These are phyloP conservation scores for Curvularia sp. DNA, from an alignment of 2,329 filamentous ascomycete genomes.

Conservation along the genomic window DNA sequence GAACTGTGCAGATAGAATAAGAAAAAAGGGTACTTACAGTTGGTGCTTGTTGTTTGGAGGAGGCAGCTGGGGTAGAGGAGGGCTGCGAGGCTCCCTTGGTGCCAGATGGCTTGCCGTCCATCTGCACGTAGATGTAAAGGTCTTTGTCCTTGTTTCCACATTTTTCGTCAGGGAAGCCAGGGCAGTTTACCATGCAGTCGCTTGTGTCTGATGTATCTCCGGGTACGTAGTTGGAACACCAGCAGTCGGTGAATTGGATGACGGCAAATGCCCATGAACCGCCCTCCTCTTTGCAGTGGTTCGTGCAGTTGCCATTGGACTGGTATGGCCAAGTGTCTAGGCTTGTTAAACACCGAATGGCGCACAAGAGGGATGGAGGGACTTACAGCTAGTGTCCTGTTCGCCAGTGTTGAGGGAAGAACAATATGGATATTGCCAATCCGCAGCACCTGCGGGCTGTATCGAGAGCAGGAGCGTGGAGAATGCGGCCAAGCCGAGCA, in stretches of 20 bases:
- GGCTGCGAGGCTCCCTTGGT: slow-evolving; percentile 56
- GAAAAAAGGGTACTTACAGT: slow-evolving; percentile 44
- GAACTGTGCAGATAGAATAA: slow-evolving; percentile 18
- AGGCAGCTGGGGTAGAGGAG: slow-evolving; percentile 32
- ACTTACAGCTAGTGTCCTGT: slow-evolving; percentile 46
- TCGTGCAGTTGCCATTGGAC: slow-evolving; percentile 72
- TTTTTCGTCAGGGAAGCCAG: slow-evolving; percentile 70
- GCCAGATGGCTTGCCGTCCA: slow-evolving; percentile 61
- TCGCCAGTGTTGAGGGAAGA: slow-evolving; percentile 54
- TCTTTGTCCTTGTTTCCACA: slow-evolving; percentile 66
- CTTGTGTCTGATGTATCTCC: slow-evolving; percentile 44
- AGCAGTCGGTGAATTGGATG: slow-evolving; percentile 70
- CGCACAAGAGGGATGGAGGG: neutral
- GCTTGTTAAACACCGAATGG: slow-evolving; percentile 13
- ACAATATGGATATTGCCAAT: slow-evolving; percentile 47
- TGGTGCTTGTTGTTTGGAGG: slow-evolving; percentile 14
- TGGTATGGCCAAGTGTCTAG: slow-evolving; percentile 55
- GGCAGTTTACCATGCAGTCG: slow-evolving; percentile 67
- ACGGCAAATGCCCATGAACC: slow-evolving; percentile 69
- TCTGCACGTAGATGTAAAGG: slow-evolving; percentile 70
- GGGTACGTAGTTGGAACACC: slow-evolving; percentile 76
- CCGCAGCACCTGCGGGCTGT: slow-evolving; percentile 8
- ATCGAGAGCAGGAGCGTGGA: slow-evolving; percentile 27
- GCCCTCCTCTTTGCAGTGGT: slow-evolving; percentile 60
- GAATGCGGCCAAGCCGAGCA: slow-evolving; percentile 28